Evolutionary conservation across 352 stramenopile species (phyloP), one percentile per base, ranked within the genome.

Genomic region (Globisporangium paddicum): DNA sequence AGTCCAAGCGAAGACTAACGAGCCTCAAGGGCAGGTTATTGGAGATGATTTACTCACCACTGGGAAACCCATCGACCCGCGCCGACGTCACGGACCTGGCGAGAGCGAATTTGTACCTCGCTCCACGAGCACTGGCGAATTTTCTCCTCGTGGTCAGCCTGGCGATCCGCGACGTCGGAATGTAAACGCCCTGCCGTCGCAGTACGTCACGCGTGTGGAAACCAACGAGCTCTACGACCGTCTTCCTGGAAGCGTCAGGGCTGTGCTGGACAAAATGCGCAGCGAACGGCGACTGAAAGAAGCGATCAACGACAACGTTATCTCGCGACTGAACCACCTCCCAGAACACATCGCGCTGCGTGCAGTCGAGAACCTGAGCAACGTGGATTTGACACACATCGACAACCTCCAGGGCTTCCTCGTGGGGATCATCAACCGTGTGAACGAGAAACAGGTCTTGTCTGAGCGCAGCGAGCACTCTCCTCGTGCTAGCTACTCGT

Each of bases 351-450:
- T 87, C 25, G 82, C 84, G 14, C 13, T 90, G 25, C 71, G 71
- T 11, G 84, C 79, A 3, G 79, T 92, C 1, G 80, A 90, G 38
- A 94, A 92, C 51, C 88, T 94, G 46, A 86, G 69, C 69, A 86
- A 86, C 54, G 75, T 82, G 30, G 82, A 94, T 67, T 58, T 90
- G 11, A 64, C 75, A n/a, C 76, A 87, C 32, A 73, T 94, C 32
- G 70, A 75, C n/a, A 91, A 91, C 60, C 52, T 92, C 25, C 75
- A 92, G 58, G 80, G 80, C 14, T 94, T 94, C 62, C 68, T 94
- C 2, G 78, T 92, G 5, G 84, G 84, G 26, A 94, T 94, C 54
- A 90, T 94, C 67, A 92, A 90, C 50, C 82, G 82, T 45, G 79
- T 92, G 11, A 79, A 90, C 23, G 84, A 92, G 47, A 85, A 84